Conservation (phyloP, 177 flowering plant genomes). For the Vitis hybrid region DNA sequence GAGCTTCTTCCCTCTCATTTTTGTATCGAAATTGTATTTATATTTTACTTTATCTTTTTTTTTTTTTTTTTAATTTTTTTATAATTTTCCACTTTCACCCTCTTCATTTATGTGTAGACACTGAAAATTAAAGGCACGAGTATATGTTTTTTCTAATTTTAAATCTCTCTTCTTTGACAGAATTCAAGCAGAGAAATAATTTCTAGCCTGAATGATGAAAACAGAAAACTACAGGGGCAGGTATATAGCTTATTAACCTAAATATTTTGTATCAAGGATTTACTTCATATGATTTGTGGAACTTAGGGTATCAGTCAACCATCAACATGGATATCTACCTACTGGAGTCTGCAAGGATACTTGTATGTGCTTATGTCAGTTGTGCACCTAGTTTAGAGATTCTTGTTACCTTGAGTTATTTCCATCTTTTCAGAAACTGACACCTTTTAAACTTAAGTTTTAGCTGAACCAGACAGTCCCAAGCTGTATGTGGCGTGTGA, state of each 20-base stretch:
- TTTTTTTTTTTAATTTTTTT: too few species aligned
- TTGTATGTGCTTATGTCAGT: not conserved
- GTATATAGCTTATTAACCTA: conserved; percentile 32
- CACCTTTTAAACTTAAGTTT: too few species aligned
- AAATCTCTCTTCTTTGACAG: conserved; percentile 31
- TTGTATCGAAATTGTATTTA: not conserved
- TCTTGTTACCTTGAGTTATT: not conserved
- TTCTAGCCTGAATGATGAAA: conserved; percentile 42
- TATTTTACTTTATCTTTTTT: not conserved
- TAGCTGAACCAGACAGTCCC: too few species aligned
- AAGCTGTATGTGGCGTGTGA: too few species aligned
- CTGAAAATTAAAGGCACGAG: conserved; percentile 1
- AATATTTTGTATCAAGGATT: conserved; percentile 1
- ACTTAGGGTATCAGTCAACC: not conserved
- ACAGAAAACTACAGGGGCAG: conserved; percentile 45
- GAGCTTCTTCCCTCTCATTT: not conserved
- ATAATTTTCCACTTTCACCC: not conserved
- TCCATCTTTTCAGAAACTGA: too few species aligned
- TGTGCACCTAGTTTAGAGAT: not conserved
- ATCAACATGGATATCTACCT: not conserved
- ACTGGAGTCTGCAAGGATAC: not conserved
- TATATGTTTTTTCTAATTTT: conserved; percentile 7
- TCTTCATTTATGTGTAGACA: not conserved
- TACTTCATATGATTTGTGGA: conserved; percentile 1
- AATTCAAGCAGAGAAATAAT: conserved; percentile 40